Evolutionary conservation across 2,329 filamentous ascomycete genomes (phyloP).

Genomic region (Intubia oerlemansii): DNA sequence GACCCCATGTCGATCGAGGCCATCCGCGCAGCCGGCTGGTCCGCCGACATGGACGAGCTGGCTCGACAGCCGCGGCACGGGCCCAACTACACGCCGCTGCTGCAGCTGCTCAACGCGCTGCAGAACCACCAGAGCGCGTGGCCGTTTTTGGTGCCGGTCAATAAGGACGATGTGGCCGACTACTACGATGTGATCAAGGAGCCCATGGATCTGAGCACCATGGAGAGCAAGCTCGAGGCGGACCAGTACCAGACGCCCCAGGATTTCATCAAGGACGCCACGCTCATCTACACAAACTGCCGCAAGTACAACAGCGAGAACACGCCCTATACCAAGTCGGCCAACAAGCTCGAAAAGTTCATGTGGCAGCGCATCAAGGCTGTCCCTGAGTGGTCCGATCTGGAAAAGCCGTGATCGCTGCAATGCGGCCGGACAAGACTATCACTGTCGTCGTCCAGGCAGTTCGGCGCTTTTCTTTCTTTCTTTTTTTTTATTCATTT

Average conservation of each 20-base stretch:
- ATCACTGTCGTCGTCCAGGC: conserved; percentile 1
- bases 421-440: no score
- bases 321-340: conserved; percentile 86
- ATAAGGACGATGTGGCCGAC: conserved; percentile 89
- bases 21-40: conserved; percentile 87
- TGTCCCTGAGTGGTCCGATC: conserved; percentile 75
- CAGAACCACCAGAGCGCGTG: conserved; percentile 86
- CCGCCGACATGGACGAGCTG: conserved; percentile 91
- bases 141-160: conserved; percentile 89
- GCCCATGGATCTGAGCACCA: conserved; percentile 89
- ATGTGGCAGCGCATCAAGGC: conserved; percentile 89
- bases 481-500: neutral
- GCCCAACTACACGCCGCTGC: conserved; percentile 84
- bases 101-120: conserved; percentile 82
- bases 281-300: conserved; percentile 85
- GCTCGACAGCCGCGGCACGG: conserved; percentile 88
- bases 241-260: conserved; percentile 82
- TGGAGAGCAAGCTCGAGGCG: conserved; percentile 88
- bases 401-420: conserved; percentile 25
- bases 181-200: conserved; percentile 98
- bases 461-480: neutral
- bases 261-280: conserved; percentile 77
- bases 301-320: conserved; percentile 90
- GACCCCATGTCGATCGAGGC: conserved; percentile 73
- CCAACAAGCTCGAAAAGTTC: conserved; percentile 78